Base-by-base conservation (phyloP, 495 filamentous ascomycete genomes). In the Amniculicola lignicola region DNA sequence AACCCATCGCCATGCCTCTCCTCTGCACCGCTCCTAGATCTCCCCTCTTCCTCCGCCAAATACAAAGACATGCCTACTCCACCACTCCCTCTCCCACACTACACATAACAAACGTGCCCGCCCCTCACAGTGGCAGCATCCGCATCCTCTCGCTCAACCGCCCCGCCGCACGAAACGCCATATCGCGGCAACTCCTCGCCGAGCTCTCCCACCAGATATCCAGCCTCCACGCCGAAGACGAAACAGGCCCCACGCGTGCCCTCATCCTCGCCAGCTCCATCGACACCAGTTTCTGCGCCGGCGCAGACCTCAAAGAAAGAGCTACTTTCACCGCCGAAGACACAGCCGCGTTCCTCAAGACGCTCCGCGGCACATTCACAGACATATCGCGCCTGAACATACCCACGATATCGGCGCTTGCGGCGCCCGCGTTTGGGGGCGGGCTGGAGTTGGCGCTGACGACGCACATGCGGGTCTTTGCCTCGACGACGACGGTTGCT, bases 251-350 rank as follows among this genome's bases (percentile, higher is more conserved):
- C 14, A 95, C 90, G 7, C 73, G 93, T 37, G 89, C 84, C 0
- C 62, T 98, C 61, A 80, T 97, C 16, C 54, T 97, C 1, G 85
- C 84, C 11, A 90, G 85, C 58, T 87, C 86, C 5, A 75, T 85
- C 15, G 89, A 96, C 36, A 74, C 79, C 2, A 82, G 82, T 47
- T 98, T 98, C 72, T 97, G 92, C 72, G 90, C 94, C 0, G 93
- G 93, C 25, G 93, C 93, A 1, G 92, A 98, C 61, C 69, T 98
- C 52, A 97, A 96, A 67, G 93, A 96, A 75, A 77, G 92, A 18
- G 79, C 78, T 27, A 77, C 73, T 0, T 89, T 97, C 69, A 86
- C 79, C 2, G 74, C 70, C 48, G 81, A 86, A 47, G 84, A 96
- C 53, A 91, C 86, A 0, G 72, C 76, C 16, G 72, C 77, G 10